These are phyloP conservation scores for Zelopaecilomyces penicillatus DNA, from an alignment of 2,329 filamentous ascomycete species.

Conservation along the genomic window DNA sequence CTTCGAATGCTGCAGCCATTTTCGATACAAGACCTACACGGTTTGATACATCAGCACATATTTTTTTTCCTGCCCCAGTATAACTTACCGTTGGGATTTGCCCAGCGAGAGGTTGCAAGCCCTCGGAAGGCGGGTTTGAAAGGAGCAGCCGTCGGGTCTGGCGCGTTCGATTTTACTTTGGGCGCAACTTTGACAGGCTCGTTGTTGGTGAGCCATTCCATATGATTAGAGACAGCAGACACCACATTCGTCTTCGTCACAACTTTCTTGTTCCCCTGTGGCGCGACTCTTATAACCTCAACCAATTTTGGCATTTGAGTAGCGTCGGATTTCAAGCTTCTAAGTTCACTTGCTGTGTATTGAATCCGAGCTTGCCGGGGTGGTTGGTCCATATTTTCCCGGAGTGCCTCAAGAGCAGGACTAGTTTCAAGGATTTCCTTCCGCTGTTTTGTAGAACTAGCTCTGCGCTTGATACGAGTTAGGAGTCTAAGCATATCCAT, in stretches of 20 bases:
- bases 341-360: constrained; percentile 9
- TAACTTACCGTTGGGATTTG: constrained; percentile 1
- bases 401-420: constrained; percentile 5
- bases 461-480: constrained; percentile 15
- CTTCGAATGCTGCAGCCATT: neutral
- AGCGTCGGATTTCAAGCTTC: constrained; percentile 3
- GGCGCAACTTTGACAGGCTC: too few relatives aligned
- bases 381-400: neutral
- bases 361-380: constrained; percentile 7
- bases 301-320: neutral
- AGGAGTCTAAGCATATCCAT: constrained; percentile 15
- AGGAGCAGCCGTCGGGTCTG: too few relatives aligned
- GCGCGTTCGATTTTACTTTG: too few relatives aligned
- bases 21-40: too few relatives aligned
- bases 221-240: too few relatives aligned
- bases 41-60: neutral
- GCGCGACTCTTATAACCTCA: too few relatives aligned
- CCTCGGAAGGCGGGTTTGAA: neutral
- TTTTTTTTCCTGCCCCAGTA: neutral
- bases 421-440: neutral
- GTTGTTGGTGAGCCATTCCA: too few relatives aligned
- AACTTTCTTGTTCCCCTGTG: too few relatives aligned
- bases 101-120: constrained; percentile 13
- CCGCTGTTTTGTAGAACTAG: neutral
- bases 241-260: too few relatives aligned